Evolutionary conservation across 1,284 basidiomycete species (phyloP), one percentile per base, ranked within the genome.

Genomic region (Marasmius fiardii): DNA sequence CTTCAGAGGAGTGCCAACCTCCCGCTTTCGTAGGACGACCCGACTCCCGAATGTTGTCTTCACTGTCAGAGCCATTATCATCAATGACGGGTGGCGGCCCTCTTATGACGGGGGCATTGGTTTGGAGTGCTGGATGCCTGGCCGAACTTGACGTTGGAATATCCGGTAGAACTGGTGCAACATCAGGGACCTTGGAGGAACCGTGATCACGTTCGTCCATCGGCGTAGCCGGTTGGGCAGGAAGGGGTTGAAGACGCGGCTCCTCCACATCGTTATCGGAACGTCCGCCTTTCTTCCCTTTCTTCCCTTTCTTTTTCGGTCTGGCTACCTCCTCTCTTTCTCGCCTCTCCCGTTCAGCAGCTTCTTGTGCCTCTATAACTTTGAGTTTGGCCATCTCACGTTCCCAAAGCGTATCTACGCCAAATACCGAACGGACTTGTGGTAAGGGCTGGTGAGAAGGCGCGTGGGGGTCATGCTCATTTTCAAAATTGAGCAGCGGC

Each of bases 331-430:
- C 76, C 48, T 73, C 74, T 49, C 70, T 76, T 57, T 82, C 78
- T 52, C 66, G 67, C 53, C 64, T 71, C 60, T 69, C 70, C 51
- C 69, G 71, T 50, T 78, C 77, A 59, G 82, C 81, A 21, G 73
- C 75, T 49, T 82, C 90, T 53, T 67, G 68, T 10, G 80, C 82
- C 66, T 92, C 86, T 0, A 92, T 88, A 61, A 83, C 78, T 58
- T 80, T 80, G 48, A 93, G 72, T 66, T 89, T 92, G 21, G 70
- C 80, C 74, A 90, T 80, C 68, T 92, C 90, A 33, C 83, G 77
- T 64, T 91, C 87, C 90, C 90, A 93, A 6, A 93, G 64, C 2
- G 84, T 89, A 67, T 92, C 90, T 5, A 87, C 84, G 3, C 90
- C 90, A 64, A 92, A 92, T n/a, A 92, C 90, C 23, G 90, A 91